phyloP scores from a whole-genome alignment of 148 eudicot genomes.

The Arctostaphylos glauca region DNA sequence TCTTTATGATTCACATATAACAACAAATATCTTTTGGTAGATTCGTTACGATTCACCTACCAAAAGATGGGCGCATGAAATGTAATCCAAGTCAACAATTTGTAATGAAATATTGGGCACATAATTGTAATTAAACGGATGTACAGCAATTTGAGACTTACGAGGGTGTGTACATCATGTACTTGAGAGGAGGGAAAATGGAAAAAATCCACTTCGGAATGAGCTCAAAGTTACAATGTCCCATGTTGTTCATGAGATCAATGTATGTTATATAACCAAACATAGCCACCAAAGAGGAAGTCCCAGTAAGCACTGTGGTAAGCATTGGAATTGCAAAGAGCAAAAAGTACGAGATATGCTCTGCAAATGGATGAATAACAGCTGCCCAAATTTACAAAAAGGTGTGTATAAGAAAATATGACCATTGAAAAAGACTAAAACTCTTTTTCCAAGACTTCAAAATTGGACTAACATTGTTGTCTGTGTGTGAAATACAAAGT shows the following conservation, averaged over 20 bases:
- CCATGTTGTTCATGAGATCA: conserved; percentile 73
- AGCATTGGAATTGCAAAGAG: conserved; percentile 57
- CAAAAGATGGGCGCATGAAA: neutral
- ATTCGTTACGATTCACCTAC: neutral
- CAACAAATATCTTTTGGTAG: no score
- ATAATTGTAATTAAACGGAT: neutral
- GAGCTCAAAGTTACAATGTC: conserved; percentile 76
- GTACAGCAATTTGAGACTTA: conserved; percentile 31
- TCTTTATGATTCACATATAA: no score
- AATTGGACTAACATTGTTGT: neutral
- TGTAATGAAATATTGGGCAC: neutral
- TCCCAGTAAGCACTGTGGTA: conserved; percentile 20
- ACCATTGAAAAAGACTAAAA: no score
- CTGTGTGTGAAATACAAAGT: neutral
- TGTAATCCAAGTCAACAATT: neutral
- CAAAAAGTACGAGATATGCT: conserved; percentile 46
- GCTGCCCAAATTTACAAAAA: conserved; percentile 34
- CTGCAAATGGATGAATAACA: conserved; percentile 76
- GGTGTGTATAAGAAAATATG: neutral
- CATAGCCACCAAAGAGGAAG: conserved; percentile 23
- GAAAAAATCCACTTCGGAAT: conserved; percentile 54
- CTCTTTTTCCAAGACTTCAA: neutral
- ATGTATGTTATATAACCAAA: conserved; percentile 41
- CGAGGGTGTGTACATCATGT: conserved; percentile 69
- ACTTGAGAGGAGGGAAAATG: conserved; percentile 71